A percentile compares a stretch with the other conserved stretches of the same genome.
These are phyloP conservation scores for Capsicum pubescens DNA, from an alignment of 257 asterid species.

Conservation along the genomic window DNA sequence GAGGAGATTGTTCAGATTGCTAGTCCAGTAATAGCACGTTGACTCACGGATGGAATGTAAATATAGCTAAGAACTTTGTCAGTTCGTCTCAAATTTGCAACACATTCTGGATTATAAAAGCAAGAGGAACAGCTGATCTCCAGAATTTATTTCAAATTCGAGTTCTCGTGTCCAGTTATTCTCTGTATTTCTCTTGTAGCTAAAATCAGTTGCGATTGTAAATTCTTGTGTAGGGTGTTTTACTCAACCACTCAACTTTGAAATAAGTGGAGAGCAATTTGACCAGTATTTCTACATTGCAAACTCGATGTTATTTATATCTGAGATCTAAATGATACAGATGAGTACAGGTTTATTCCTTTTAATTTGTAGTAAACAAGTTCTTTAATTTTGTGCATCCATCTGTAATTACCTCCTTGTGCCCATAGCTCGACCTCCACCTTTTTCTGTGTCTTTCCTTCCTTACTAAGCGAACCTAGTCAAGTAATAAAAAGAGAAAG, in stretches of 20 bases:
- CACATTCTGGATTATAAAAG: conserved; percentile 15
- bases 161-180: not conserved
- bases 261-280: not conserved
- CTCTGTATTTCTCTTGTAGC: not conserved
- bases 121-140: not conserved
- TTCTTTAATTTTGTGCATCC: not conserved
- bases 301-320: not conserved
- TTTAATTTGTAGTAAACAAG: not conserved
- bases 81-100: conserved; percentile 17
- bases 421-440: not conserved
- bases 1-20: conserved; percentile 55
- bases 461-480: not conserved
- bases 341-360: not conserved
- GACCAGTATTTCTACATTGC: not conserved
- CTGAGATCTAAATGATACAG: not conserved
- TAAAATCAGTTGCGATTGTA: not conserved
- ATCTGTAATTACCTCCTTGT: not conserved
- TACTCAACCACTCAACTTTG: not conserved
- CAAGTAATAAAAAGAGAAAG: not conserved
- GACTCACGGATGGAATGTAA: conserved; percentile 19
- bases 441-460: not conserved
- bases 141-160: conserved; percentile 24
- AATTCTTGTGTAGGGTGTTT: not conserved
- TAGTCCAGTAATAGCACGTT: conserved; percentile 60
- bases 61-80: not conserved